These are phyloP conservation scores for Leonotis leonurus DNA, from an alignment of 257 asterid genomes.

Conservation along the genomic window DNA sequence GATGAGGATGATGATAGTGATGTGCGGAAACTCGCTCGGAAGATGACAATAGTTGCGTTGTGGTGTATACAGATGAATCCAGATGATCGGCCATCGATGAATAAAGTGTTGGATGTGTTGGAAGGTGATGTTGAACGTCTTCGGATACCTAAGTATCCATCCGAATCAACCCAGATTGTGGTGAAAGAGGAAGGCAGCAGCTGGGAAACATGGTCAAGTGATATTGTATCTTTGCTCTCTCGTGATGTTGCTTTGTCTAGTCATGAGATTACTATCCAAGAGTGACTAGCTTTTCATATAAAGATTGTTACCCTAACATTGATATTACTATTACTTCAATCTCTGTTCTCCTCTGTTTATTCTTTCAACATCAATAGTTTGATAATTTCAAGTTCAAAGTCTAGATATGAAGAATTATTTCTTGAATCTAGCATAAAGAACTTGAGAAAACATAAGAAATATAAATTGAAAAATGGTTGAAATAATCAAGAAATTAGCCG, in stretches of 20 bases:
- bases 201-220: neutral
- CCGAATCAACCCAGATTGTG: neutral
- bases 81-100: slow-evolving; percentile 31
- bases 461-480: too few relatives aligned
- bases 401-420: too few relatives aligned
- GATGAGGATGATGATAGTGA: neutral
- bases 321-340: too few relatives aligned
- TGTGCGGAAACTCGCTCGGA: neutral
- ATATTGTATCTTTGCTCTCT: neutral
- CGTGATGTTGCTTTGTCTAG: neutral
- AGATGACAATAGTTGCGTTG: slow-evolving; percentile 20
- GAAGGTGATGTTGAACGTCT: slow-evolving; percentile 20
- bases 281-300: too few relatives aligned
- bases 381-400: too few relatives aligned
- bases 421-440: too few relatives aligned
- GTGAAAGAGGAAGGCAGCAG: neutral
- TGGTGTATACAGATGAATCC: slow-evolving; percentile 20
- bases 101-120: slow-evolving; percentile 27
- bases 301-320: too few relatives aligned
- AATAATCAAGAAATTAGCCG: too few relatives aligned
- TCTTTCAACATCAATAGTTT: too few relatives aligned
- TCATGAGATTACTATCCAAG: neutral
- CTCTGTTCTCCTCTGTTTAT: too few relatives aligned
- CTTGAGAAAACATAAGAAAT: too few relatives aligned
- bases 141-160: neutral